Evolutionary conservation across 805 yeast species (phyloP), one percentile per base, ranked within the genome.

Genomic region (Candida easanensis): DNA sequence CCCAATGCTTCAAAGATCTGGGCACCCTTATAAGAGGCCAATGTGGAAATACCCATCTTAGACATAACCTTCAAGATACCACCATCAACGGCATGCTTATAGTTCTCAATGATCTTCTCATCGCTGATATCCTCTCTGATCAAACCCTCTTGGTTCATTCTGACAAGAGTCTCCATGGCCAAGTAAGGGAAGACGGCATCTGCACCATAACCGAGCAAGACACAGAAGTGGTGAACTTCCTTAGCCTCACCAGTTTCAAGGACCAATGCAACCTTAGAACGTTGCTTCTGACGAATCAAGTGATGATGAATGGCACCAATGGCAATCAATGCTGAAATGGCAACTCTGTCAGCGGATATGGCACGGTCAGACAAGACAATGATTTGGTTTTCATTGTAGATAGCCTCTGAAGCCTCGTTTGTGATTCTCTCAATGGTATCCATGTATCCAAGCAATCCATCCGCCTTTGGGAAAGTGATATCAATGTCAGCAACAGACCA

Each of bases 21-120:
- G 22, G 99, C 99, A 67, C 98, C 98, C 70, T 91, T 91, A 70
- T 91, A 91, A n/a, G 97, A 88, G 11, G 97, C 97, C 63, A 91
- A 74, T 23, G 99, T 93, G 25, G 98, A 90, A 57, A 91, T 93
- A 74, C 99, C 99, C 98, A 91, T 93, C 75, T 93, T 91, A 28
- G 97, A 88, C 99, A 91, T 91, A 47, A 93, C 97, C 73, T 93
- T 91, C 57, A 88, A 72, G 56, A 91, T 84, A 68, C 98, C 98
- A 42, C 88, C 84, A 61, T 91, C 95, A 46, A 87, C 74, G 11
- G 97, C 84, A 53, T 80, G 74, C 62, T 84, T 86, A 70, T 88
- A 91, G 72, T 91, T 91, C 40, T 73, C 73, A 49, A 90, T 66
- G 46, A 89, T 74, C 53, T 77, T 61, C 25, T 76, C 78, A 50